These are phyloP conservation scores for Phytophthora megakarya DNA, from an alignment of 352 stramenopile species.

Conservation along the genomic window DNA sequence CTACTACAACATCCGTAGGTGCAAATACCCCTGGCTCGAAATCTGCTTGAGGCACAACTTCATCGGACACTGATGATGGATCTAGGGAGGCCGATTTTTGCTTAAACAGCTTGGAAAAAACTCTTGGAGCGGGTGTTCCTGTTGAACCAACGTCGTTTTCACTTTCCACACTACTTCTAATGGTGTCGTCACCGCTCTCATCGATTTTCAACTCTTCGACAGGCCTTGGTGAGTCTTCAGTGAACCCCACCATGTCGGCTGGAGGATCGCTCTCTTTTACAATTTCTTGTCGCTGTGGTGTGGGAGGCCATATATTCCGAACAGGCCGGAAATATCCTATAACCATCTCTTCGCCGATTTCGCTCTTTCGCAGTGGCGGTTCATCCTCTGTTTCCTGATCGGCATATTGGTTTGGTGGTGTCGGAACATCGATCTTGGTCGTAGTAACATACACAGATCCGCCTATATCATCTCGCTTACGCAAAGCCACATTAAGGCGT, in stretches of 20 bases:
- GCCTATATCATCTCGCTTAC: conserved; percentile 23
- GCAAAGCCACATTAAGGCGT: conserved; percentile 44
- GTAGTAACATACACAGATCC: not conserved
- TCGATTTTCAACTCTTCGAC: conserved; percentile 1
- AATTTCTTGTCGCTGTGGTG: not conserved
- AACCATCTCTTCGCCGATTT: conserved; percentile 42
- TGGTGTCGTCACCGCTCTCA: not conserved
- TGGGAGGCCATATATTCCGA: conserved; percentile 2
- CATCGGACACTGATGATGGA: not conserved
- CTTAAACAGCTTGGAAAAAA: conserved; percentile 28
- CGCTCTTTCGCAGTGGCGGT: conserved; percentile 4
- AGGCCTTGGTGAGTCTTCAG: conserved; percentile 1
- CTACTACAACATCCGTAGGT: not conserved
- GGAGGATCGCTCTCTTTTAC: not conserved
- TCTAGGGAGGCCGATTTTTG: not conserved
- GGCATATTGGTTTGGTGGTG: not conserved
- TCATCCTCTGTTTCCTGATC: conserved; percentile 9
- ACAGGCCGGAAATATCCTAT: conserved; percentile 44
- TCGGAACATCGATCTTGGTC: not conserved
- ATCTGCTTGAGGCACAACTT: not conserved
- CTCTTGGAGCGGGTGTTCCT: conserved; percentile 3
- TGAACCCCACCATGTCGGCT: not conserved
- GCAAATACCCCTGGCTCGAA: conserved; percentile 8
- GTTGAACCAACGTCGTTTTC: not conserved
- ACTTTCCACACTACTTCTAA: conserved; percentile 2